Evolutionary conservation across 768 basidiomycete genomes (phyloP), one percentile per base, ranked within the genome.

Genomic region (Boletus vinaceobasis): DNA sequence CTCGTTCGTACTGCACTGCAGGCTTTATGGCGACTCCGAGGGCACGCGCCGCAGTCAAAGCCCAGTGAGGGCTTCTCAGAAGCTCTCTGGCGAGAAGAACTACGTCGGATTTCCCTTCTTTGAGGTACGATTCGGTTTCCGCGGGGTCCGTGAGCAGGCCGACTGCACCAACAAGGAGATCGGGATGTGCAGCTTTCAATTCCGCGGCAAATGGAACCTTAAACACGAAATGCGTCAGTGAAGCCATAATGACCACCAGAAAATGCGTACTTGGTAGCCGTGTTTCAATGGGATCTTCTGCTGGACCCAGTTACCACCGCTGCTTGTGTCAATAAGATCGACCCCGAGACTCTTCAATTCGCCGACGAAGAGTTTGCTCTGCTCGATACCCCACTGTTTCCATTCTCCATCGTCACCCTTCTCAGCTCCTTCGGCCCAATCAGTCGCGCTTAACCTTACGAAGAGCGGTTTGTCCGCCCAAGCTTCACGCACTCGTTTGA

Each of bases 371-470:
- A 84, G 62, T 32, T 75, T 84, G 65, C 80, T 88, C 70, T 93
- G 91, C 64, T 90, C 85, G 48, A 90, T 74, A 11, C 90, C 90
- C 88, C 90, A 90, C 48, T 82, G 78, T 53, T 75, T 77, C 81
- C 81, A 90, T 50, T 72, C 68, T 14, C 80, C 84, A 19, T 81
- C 66, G 7, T 65, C 74, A 71, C 73, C 79, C 66, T 75, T 78
- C 71, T 82, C 87, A 6, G 76, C 74, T 5, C 75, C 76, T 50
- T 78, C 75, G 9, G 80, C 81, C 84, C 85, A 89, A 56, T 91
- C 87, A 11, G 76, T 74, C 11, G 84, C 87, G 50, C 82, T 84
- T 44, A 89, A 76, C 21, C 86, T 75, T 46, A 86, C 83, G 70
- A 92, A 90, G 13, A 93, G 76, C 4, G 90, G 88, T 53, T 82